A percentile compares a stretch with the other conserved stretches of the same genome.
Evolutionary conservation across 2,329 filamentous ascomycete genomes (phyloP).

Genomic region (Arthroderma sp.): DNA sequence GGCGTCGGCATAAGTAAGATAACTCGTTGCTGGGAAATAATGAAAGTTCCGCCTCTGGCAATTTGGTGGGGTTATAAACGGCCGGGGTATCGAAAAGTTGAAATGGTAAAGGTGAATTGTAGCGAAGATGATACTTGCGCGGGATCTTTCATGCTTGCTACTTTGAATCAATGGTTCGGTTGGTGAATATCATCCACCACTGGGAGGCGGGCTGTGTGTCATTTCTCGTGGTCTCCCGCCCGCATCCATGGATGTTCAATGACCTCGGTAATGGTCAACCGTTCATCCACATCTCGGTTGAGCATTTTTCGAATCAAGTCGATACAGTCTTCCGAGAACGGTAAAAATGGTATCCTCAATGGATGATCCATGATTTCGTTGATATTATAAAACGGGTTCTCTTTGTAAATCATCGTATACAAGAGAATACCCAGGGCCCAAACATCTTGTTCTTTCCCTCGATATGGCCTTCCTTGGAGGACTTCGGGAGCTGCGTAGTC

Average conservation of each 20-base stretch:
- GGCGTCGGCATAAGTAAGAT: no score
- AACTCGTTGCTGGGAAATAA: no score
- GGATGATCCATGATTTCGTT: slow-evolving; percentile 99
- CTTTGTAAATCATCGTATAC: slow-evolving; percentile 98
- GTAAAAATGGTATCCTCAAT: slow-evolving; percentile 63
- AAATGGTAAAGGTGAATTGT: no score
- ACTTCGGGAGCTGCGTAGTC: slow-evolving; percentile 99
- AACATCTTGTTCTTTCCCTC: slow-evolving; percentile 93
- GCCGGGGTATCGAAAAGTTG: no score
- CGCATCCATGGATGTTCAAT: slow-evolving; percentile 71
- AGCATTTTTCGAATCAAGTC: slow-evolving; percentile 86
- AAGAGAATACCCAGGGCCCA: slow-evolving; percentile 95
- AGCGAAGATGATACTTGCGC: no score
- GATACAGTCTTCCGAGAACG: slow-evolving; percentile 68
- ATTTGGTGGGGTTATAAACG: no score
- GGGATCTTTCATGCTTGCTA: no score
- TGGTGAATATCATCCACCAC: no score
- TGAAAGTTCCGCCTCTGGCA: no score
- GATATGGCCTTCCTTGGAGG: slow-evolving; percentile 78
- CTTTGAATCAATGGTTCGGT: no score
- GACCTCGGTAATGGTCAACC: slow-evolving; percentile 79
- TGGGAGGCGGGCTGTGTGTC: background rate
- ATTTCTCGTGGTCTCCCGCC: slow-evolving; percentile 9
- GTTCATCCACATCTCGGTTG: slow-evolving; percentile 68
- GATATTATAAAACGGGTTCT: slow-evolving; percentile 97